Conservation (phyloP, 176 grass and related monocot genomes). For the Musa beccarii region DNA sequence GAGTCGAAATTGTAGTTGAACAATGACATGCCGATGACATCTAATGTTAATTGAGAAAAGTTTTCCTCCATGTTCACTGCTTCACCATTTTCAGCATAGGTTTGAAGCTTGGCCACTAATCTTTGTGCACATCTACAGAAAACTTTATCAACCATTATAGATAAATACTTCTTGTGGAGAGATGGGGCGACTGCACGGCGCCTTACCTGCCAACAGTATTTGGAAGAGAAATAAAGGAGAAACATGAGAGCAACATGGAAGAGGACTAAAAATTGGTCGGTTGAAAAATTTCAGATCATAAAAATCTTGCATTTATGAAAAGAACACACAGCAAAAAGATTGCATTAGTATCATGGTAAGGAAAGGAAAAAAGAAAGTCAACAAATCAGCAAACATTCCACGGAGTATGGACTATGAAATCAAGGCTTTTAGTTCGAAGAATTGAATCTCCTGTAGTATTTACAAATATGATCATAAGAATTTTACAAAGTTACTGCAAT, state of each 20-base stretch:
- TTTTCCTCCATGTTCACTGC: constrained; percentile 91
- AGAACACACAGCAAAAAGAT: neutral
- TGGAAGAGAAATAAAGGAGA: neutral
- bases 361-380: neutral
- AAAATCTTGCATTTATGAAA: no score
- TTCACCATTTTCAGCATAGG: constrained; percentile 46
- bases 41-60: constrained; percentile 90
- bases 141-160: constrained; percentile 84
- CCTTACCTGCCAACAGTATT: constrained; percentile 40
- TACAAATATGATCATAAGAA: neutral
- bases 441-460: neutral
- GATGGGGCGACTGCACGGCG: constrained; percentile 82
- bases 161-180: constrained; percentile 80
- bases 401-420: neutral
- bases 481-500: no score
- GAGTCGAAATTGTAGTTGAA: constrained; percentile 99
- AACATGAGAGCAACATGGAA: neutral
- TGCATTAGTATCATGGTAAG: neutral
- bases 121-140: constrained; percentile 84
- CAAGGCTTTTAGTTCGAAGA: neutral
- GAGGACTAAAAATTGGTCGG: neutral
- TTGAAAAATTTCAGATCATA: neutral
- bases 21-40: constrained; percentile 88
- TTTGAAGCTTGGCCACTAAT: constrained; percentile 77
- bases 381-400: neutral